Percentiles rank a stretch among this genome's conserved stretches.
Conservation (phyloP, 768 basidiomycete species). For the Hemileccinum impolitum region DNA sequence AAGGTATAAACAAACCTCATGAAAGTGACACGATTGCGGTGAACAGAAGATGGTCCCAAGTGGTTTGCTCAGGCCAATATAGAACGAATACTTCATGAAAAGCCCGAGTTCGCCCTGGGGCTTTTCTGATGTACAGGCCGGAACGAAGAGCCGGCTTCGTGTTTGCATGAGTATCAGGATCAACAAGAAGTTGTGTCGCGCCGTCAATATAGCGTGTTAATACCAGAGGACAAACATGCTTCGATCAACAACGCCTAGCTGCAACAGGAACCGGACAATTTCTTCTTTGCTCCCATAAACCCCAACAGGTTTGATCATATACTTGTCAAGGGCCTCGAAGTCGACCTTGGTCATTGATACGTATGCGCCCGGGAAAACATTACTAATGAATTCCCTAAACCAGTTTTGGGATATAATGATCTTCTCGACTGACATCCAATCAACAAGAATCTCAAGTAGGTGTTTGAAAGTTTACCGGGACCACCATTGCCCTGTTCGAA, state of each 20-base stretch:
- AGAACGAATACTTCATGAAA: conserved; percentile 41
- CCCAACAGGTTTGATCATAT: conserved; percentile 47
- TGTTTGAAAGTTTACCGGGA: conserved; percentile 37
- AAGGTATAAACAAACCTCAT: conserved; percentile 52
- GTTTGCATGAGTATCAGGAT: conserved; percentile 3
- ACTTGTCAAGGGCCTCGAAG: conserved; percentile 48
- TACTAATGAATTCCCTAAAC: conserved; percentile 46
- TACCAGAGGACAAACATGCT: conserved; percentile 33
- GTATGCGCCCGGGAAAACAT: conserved; percentile 49
- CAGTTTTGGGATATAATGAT: conserved; percentile 56
- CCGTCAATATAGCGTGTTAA: conserved; percentile 1
- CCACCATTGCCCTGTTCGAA: conserved; percentile 49
- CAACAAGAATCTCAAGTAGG: neutral
- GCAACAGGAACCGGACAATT: conserved; percentile 44
- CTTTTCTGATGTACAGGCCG: conserved; percentile 18
- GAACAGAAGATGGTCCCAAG: conserved; percentile 49
- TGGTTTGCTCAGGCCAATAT: conserved; percentile 60
- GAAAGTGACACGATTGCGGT: conserved; percentile 55
- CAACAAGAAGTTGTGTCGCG: conserved; percentile 13
- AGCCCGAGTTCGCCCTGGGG: neutral
- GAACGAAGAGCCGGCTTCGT: conserved; percentile 17
- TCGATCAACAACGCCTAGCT: conserved; percentile 36
- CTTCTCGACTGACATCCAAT: conserved; percentile 51
- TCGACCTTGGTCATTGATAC: conserved; percentile 52
- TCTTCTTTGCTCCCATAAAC: conserved; percentile 54